Percentiles rank a stretch among this genome's conserved stretches.
Conservation (phyloP, 2,329 filamentous ascomycete genomes). For the Helotiales sp. region DNA sequence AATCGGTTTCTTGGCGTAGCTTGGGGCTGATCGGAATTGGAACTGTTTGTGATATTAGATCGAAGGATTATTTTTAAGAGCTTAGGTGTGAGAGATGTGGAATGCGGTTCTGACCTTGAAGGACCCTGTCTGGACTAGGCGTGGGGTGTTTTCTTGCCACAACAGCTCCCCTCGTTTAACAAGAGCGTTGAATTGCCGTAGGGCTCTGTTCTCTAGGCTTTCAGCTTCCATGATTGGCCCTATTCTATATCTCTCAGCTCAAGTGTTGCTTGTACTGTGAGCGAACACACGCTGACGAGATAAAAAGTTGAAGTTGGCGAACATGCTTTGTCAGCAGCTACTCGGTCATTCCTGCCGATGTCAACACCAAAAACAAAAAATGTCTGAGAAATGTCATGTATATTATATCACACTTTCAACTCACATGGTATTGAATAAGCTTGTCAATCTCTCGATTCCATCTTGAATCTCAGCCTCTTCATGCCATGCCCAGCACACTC, state of each 20-base stretch:
- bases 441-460: slow-evolving; percentile 57
- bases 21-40: slow-evolving; percentile 39
- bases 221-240: neutral
- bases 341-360: neutral
- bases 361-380: neutral
- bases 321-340: slow-evolving; percentile 11
- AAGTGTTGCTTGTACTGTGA: neutral
- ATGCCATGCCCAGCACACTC: slow-evolving; percentile 63
- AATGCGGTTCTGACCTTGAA: slow-evolving; percentile 4
- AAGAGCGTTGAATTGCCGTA: slow-evolving; percentile 18
- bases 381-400: neutral
- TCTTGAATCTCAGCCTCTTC: slow-evolving; percentile 57
- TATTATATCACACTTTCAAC: neutral
- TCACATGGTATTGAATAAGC: neutral
- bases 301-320: neutral
- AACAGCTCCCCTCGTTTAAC: slow-evolving; percentile 16
- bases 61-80: neutral
- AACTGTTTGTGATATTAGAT: slow-evolving; percentile 30
- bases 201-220: neutral
- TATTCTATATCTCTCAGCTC: neutral
- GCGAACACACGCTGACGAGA: neutral
- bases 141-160: slow-evolving; percentile 14
- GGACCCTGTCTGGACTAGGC: neutral
- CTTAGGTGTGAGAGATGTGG: neutral
- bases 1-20: slow-evolving; percentile 33